Evolutionary conservation across 805 yeast genomes (phyloP).

Genomic region (Dipodascus albidus): DNA sequence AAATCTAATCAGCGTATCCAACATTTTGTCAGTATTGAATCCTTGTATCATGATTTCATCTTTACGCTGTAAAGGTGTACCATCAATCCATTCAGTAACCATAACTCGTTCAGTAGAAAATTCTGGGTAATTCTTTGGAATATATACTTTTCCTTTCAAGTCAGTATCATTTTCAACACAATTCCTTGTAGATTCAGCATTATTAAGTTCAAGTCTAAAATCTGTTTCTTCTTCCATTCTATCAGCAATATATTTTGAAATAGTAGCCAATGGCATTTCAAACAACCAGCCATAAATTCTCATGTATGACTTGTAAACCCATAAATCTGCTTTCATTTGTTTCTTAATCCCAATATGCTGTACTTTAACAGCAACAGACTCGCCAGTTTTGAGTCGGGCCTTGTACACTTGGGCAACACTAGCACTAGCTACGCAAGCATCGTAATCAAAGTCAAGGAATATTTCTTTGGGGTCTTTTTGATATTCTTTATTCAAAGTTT

Average conservation of each 20-base stretch:
- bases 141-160: constrained; percentile 33
- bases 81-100: constrained; percentile 70
- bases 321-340: constrained; percentile 51
- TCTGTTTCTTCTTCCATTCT: constrained; percentile 51
- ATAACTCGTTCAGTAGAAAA: constrained; percentile 40
- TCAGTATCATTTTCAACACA: constrained; percentile 34
- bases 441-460: constrained; percentile 38
- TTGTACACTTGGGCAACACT: constrained; percentile 90
- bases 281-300: constrained; percentile 43
- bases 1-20: constrained; percentile 39
- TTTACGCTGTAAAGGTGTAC: constrained; percentile 42
- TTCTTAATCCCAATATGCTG: constrained; percentile 63
- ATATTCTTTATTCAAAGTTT: constrained; percentile 23
- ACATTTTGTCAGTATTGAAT: constrained; percentile 31
- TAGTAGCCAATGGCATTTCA: constrained; percentile 49
- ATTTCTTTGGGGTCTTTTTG: constrained; percentile 33
- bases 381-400: constrained; percentile 54
- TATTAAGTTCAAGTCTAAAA: constrained; percentile 44
- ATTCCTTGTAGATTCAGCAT: constrained; percentile 33
- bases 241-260: constrained; percentile 44
- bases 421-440: constrained; percentile 60
- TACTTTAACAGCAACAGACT: constrained; percentile 81
- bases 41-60: constrained; percentile 29
- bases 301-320: constrained; percentile 43
- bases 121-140: constrained; percentile 43